Percentiles rank a stretch among this genome's conserved stretches.
phyloP scores from a whole-genome alignment of 1,139 yeast species.

The Torulaspora globosa region DNA sequence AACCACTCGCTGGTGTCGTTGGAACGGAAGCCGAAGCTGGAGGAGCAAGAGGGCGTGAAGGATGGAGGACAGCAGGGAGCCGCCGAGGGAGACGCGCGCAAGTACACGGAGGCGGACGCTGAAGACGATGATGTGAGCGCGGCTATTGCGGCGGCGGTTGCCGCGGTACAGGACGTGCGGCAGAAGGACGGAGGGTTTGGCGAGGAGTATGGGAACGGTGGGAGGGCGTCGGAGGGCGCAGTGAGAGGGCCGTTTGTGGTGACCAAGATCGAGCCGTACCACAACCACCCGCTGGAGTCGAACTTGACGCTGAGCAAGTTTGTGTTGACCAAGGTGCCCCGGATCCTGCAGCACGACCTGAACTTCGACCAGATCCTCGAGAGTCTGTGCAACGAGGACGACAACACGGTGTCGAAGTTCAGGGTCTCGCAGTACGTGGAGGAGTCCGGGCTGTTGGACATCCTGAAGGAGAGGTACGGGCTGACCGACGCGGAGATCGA shows the following conservation, averaged over 20 bases:
- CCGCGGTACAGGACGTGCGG: constrained; percentile 23
- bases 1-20: constrained; percentile 11
- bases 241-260: constrained; percentile 35
- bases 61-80: constrained; percentile 7
- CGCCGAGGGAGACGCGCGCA: constrained; percentile 8
- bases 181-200: constrained; percentile 7
- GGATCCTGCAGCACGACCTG: constrained; percentile 34
- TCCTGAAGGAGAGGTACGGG: constrained; percentile 33
- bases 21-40: constrained; percentile 13
- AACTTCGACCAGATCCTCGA: constrained; percentile 35
- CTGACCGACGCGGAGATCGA: constrained; percentile 32
- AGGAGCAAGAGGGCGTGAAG: constrained; percentile 6
- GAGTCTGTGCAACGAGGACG: constrained; percentile 32
- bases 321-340: constrained; percentile 35
- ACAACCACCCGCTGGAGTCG: constrained; percentile 35
- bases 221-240: neutral
- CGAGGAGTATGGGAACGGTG: constrained; percentile 10
- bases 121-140: constrained; percentile 32
- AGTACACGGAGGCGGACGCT: constrained; percentile 13
- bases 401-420: constrained; percentile 34
- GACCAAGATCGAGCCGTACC: constrained; percentile 37
- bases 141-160: constrained; percentile 32
- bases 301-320: constrained; percentile 33
- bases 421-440: constrained; percentile 36
- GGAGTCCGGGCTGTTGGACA: constrained; percentile 34